These are phyloP conservation scores for Mycena metata DNA, from an alignment of 768 basidiomycete genomes.

Conservation along the genomic window DNA sequence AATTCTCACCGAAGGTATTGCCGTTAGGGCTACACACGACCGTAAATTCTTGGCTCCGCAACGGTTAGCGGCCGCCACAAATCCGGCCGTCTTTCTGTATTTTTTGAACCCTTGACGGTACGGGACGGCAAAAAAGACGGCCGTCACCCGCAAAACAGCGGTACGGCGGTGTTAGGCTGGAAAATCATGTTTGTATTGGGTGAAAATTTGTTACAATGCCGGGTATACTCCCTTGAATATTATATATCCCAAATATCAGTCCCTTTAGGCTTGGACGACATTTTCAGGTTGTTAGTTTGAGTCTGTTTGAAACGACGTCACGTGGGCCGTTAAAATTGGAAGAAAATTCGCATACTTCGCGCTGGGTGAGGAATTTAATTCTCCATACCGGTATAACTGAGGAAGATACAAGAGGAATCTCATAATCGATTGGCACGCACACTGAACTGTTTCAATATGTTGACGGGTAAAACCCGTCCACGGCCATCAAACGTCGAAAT, in stretches of 20 bases:
- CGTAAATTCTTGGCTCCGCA: conserved; percentile 1
- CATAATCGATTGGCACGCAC: background rate
- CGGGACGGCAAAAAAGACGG: conserved; percentile 6
- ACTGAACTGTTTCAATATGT: conserved; percentile 5
- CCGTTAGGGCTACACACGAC: too few relatives aligned
- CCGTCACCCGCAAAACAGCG: conserved; percentile 1
- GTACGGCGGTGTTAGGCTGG: conserved; percentile 3
- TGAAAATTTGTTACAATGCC: background rate
- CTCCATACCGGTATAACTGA: background rate
- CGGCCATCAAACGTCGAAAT: conserved; percentile 3
- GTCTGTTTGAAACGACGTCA: too few relatives aligned
- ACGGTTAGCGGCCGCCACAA: conserved; percentile 7
- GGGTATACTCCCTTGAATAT: too few relatives aligned
- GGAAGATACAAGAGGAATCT: background rate
- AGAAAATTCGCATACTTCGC: background rate
- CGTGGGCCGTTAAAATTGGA: too few relatives aligned
- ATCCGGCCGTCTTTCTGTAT: conserved; percentile 7
- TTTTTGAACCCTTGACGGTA: conserved; percentile 5
- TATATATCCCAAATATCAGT: background rate
- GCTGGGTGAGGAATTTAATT: conserved; percentile 14
- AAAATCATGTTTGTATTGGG: conserved; percentile 6
- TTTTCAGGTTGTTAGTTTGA: conserved; percentile 3
- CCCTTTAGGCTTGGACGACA: background rate
- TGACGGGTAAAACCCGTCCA: background rate
- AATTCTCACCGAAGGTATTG: too few relatives aligned